Evolutionary conservation across 805 yeast genomes (phyloP).

Genomic region (Hagleromyces aurorensis): DNA sequence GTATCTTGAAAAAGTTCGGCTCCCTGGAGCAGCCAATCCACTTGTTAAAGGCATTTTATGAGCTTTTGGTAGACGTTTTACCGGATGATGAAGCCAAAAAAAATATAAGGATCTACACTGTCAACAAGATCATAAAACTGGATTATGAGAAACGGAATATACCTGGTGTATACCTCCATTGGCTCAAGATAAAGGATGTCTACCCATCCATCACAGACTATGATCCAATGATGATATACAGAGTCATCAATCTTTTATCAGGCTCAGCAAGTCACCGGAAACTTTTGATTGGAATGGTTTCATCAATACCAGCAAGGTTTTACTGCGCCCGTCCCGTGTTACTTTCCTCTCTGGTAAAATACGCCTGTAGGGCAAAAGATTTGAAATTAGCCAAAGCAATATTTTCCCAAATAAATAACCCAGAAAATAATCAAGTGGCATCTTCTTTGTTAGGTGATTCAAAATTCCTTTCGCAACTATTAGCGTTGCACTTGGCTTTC

Average conservation of each 20-base stretch:
- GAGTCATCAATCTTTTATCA: conserved; percentile 15
- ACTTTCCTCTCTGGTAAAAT: conserved; percentile 20
- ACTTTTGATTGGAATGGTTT: conserved; percentile 14
- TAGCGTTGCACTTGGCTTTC: conserved; percentile 23
- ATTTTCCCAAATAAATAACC: conserved; percentile 17
- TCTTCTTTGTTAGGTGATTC: conserved; percentile 17
- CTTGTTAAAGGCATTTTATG: too few species aligned
- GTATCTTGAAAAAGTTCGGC: too few species aligned
- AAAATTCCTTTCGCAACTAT: conserved; percentile 17
- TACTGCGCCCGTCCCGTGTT: conserved; percentile 24
- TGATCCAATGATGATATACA: conserved; percentile 23
- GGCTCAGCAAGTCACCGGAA: conserved; percentile 18
- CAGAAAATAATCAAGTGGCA: conserved; percentile 14
- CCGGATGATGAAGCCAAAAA: too few species aligned
- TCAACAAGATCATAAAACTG: too few species aligned
- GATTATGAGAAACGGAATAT: conserved; percentile 19
- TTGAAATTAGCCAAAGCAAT: conserved; percentile 12
- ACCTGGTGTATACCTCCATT: conserved; percentile 20
- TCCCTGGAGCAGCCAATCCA: too few species aligned
- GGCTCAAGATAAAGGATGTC: conserved; percentile 17
- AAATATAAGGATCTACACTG: too few species aligned
- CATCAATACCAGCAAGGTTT: conserved; percentile 12
- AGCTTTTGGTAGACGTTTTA: too few species aligned
- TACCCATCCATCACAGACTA: conserved; percentile 13
- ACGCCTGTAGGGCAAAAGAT: conserved; percentile 11